Base-by-base conservation (phyloP, 2,329 filamentous ascomycete genomes). In the Bisporella sp. region DNA sequence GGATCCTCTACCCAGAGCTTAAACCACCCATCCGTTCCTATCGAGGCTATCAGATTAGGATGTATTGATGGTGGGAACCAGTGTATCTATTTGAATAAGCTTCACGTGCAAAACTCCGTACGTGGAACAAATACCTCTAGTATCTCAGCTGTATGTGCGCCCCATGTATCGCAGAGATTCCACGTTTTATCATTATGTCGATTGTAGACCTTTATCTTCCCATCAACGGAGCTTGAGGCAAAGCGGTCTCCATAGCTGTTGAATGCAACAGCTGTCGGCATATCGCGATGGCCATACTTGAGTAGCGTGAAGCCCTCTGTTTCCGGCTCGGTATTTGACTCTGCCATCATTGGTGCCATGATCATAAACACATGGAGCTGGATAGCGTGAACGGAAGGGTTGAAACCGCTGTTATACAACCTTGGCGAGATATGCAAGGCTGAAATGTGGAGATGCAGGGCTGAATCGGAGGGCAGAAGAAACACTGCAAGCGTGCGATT, bases 1-100 rank as follows among this genome's bases (percentile, higher is more conserved):
- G 87, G 83, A 68, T 96, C 89, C 71, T 96, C 92, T 54, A 87
- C 85, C 92, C 92, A 97, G 57, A 97, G 77, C 66, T 90, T 89
- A 73, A 95, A 89, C 67, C 85, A 84, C 62, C 92, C 89, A 62
- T 96, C 92, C 62, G 92, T 87, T 55, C 88, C 89, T 53, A 96
- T 86, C 48, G 87, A 95, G 50, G 85, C 91, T 59, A 97, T 75
- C 61, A 95, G 81, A 64, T 93, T 83, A 37, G 81, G 89, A 59
- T 93, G 93, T 53, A 93, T 84, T 56, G 88, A 92, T 0, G 90
- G 87, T 1, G 90, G 89, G 51, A 95, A 87, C 91, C 92, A 97
- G 75, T 93, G 89, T 49, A 95, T 83, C 88, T 92, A 63, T 45
- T 44, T 7, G 37, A 52, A 48, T 54, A 44, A 52, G 45, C 31